Evolutionary conservation across 768 basidiomycete species (phyloP).

Genomic region (Sporobolomyces pararoseus): DNA sequence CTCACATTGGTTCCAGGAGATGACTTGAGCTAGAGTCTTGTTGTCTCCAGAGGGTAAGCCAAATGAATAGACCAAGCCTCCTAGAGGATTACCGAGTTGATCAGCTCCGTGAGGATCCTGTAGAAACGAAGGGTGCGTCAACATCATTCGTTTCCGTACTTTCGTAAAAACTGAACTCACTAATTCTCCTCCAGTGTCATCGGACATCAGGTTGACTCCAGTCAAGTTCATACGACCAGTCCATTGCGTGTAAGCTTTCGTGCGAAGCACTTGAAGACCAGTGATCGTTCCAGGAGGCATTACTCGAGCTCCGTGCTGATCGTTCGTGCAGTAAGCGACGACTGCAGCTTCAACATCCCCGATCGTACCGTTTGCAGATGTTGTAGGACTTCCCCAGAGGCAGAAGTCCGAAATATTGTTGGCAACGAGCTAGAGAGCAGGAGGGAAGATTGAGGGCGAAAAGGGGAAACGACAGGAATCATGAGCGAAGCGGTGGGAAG

Average conservation of each 20-base stretch:
- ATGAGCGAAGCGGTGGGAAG: no score
- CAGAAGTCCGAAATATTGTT: constrained; percentile 42
- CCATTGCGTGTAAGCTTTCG: constrained; percentile 52
- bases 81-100: constrained; percentile 26
- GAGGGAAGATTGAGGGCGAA: no score
- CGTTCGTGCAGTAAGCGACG: constrained; percentile 46
- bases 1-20: constrained; percentile 66
- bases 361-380: constrained; percentile 20
- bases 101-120: constrained; percentile 27
- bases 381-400: constrained; percentile 30
- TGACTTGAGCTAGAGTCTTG: constrained; percentile 53
- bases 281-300: constrained; percentile 62
- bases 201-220: constrained; percentile 54
- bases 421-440: no score
- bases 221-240: constrained; percentile 64
- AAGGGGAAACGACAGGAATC: no score
- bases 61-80: constrained; percentile 22
- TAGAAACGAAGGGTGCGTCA: background rate
- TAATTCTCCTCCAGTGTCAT: constrained; percentile 66
- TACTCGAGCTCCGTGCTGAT: constrained; percentile 64
- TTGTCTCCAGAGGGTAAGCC: constrained; percentile 45
- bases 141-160: no score
- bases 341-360: constrained; percentile 42
- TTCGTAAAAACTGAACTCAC: no score
- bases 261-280: constrained; percentile 53